Evolutionary conservation across 2,329 filamentous ascomycete species (phyloP).

Genomic region (Xylaria sp.): DNA sequence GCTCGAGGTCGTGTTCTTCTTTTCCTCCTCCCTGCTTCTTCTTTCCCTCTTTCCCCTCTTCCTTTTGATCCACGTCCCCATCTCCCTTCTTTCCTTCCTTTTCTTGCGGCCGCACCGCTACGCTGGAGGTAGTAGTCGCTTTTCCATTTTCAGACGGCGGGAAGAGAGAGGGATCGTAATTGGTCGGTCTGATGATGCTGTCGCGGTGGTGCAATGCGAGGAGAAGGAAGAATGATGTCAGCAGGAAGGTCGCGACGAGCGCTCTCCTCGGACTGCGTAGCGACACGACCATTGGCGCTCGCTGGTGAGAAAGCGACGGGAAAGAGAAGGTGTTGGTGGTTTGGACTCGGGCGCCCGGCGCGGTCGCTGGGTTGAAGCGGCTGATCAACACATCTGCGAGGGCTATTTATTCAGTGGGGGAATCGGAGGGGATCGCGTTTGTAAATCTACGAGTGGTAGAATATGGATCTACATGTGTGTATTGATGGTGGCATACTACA

Average conservation of each 20-base stretch:
- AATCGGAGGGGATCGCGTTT: too few species aligned
- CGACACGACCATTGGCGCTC: slow-evolving; percentile 24
- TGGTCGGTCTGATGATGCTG: neutral
- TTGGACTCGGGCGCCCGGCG: slow-evolving; percentile 21
- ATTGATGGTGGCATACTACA: neutral
- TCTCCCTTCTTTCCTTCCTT: neutral
- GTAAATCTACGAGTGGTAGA: neutral
- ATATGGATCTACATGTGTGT: neutral
- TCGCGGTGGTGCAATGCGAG: slow-evolving; percentile 23
- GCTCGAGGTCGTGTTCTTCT: slow-evolving; percentile 42
- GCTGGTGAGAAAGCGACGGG: neutral
- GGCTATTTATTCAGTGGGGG: neutral
- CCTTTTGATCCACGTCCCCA: neutral
- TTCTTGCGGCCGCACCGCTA: neutral
- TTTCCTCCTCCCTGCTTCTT: neutral
- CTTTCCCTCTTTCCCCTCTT: neutral
- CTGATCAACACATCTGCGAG: slow-evolving; percentile 28
- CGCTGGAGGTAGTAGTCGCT: neutral
- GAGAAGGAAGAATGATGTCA: slow-evolving; percentile 24
- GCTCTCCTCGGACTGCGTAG: slow-evolving; percentile 30
- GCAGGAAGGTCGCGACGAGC: slow-evolving; percentile 28
- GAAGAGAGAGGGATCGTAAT: neutral
- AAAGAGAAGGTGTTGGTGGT: neutral
- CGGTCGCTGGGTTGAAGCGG: slow-evolving; percentile 25
- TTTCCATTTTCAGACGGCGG: neutral